Evolutionary conservation across 78 protist genomes (phyloP).

Genomic region (Dictyostelium intermedium): DNA sequence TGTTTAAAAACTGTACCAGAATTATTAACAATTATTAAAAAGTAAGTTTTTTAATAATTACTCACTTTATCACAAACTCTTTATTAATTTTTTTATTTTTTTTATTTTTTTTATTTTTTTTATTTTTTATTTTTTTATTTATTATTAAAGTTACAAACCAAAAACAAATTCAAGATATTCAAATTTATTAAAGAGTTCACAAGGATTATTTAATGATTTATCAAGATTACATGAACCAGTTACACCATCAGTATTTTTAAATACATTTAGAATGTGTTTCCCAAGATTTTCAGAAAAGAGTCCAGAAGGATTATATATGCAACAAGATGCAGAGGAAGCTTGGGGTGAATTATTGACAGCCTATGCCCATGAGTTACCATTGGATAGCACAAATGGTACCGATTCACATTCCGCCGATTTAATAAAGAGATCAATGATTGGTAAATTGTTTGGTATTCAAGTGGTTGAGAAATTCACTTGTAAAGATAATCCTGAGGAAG

Average conservation of each 20-base stretch:
- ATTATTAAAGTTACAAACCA: conserved; percentile 25
- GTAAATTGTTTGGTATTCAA: conserved; percentile 65
- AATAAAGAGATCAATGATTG: conserved; percentile 31
- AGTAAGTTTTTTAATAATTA: background rate
- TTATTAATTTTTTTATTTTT: background rate
- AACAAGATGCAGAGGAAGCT: conserved; percentile 86
- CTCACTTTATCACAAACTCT: background rate
- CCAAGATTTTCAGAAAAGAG: conserved; percentile 87
- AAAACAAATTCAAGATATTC: conserved; percentile 2
- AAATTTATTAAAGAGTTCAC: conserved; percentile 40
- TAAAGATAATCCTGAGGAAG: conserved; percentile 66
- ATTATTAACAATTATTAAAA: background rate
- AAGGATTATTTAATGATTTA: conserved; percentile 46
- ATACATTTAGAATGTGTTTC: conserved; percentile 26
- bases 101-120: background rate
- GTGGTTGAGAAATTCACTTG: conserved; percentile 16
- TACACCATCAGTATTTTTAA: conserved; percentile 40
- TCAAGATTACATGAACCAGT: conserved; percentile 11
- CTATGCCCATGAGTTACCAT: conserved; percentile 38
- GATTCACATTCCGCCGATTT: background rate
- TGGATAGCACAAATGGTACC: background rate
- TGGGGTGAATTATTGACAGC: conserved; percentile 49
- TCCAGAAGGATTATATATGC: conserved; percentile 74
- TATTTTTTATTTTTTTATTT: no score
- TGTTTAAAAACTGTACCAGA: conserved; percentile 57